Conservation (phyloP, 176 grass and related monocot genomes). For the Ensete ventricosum region DNA sequence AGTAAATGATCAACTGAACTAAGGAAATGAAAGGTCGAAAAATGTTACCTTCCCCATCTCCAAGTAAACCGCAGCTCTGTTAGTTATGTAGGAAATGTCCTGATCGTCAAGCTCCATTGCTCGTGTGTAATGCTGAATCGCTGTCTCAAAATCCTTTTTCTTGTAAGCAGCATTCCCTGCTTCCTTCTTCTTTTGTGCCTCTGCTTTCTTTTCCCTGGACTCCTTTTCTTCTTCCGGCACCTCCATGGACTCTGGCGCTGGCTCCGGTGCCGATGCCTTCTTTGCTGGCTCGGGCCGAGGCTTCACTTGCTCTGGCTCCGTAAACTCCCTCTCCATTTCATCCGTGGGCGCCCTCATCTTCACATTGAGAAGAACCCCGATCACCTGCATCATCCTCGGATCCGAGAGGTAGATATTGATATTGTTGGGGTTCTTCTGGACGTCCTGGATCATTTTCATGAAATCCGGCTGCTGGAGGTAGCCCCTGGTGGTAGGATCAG, state of each 20-base stretch:
- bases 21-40: background rate
- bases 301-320: slow-evolving; percentile 10
- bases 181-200: slow-evolving; percentile 80
- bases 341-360: slow-evolving; percentile 55
- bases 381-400: slow-evolving; percentile 91
- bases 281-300: slow-evolving; percentile 33
- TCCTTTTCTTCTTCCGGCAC: slow-evolving; percentile 43
- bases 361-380: slow-evolving; percentile 87
- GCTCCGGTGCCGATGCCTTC: slow-evolving; percentile 21
- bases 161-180: slow-evolving; percentile 88
- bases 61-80: slow-evolving; percentile 85
- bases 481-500: slow-evolving; percentile 59
- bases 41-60: slow-evolving; percentile 80
- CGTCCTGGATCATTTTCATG: slow-evolving; percentile 70
- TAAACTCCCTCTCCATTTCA: slow-evolving; percentile 31
- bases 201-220: slow-evolving; percentile 51
- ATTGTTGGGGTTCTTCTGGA: slow-evolving; percentile 74
- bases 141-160: slow-evolving; percentile 93
- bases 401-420: slow-evolving; percentile 65
- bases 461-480: slow-evolving; percentile 87
- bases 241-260: slow-evolving; percentile 63
- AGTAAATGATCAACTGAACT: no score
- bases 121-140: slow-evolving; percentile 74
- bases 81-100: slow-evolving; percentile 88
- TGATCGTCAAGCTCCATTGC: slow-evolving; percentile 71